These are phyloP conservation scores for Leccinum imitatum DNA, from an alignment of 768 basidiomycete genomes.

Conservation along the genomic window DNA sequence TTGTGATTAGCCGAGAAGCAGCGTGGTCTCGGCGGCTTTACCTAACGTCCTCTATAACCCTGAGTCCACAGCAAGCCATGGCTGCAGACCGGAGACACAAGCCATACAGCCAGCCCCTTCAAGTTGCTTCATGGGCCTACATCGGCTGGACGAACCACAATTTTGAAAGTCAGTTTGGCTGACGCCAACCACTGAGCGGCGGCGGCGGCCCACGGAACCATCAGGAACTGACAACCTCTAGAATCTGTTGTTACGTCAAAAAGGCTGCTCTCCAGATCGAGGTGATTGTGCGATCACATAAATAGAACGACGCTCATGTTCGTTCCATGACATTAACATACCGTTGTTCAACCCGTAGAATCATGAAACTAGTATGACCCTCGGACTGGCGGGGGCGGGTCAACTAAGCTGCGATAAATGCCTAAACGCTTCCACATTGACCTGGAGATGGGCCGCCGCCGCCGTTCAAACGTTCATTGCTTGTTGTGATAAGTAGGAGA, in stretches of 20 bases:
- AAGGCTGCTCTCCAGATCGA: neutral
- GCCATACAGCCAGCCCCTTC: too few relatives aligned
- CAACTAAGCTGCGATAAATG: neutral
- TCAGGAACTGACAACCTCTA: too few relatives aligned
- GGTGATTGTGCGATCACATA: neutral
- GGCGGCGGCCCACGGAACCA: too few relatives aligned
- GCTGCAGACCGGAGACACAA: neutral
- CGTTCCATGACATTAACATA: neutral
- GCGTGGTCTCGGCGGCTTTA: neutral
- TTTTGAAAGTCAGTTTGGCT: neutral
- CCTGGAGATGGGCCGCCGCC: neutral
- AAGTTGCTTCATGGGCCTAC: too few relatives aligned
- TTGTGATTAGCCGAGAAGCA: neutral
- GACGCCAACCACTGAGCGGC: neutral
- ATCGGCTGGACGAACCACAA: neutral
- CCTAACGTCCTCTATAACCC: neutral
- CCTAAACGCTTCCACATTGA: neutral
- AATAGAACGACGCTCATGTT: too few relatives aligned
- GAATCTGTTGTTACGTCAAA: neutral
- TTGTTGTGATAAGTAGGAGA: too few relatives aligned
- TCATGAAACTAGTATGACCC: too few relatives aligned
- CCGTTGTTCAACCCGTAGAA: neutral
- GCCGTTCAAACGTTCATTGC: too few relatives aligned
- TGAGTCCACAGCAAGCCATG: neutral
- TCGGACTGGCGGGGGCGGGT: too few relatives aligned